These are phyloP conservation scores for Elasticomyces elasticus DNA, from an alignment of 495 filamentous ascomycete species.

Conservation along the genomic window DNA sequence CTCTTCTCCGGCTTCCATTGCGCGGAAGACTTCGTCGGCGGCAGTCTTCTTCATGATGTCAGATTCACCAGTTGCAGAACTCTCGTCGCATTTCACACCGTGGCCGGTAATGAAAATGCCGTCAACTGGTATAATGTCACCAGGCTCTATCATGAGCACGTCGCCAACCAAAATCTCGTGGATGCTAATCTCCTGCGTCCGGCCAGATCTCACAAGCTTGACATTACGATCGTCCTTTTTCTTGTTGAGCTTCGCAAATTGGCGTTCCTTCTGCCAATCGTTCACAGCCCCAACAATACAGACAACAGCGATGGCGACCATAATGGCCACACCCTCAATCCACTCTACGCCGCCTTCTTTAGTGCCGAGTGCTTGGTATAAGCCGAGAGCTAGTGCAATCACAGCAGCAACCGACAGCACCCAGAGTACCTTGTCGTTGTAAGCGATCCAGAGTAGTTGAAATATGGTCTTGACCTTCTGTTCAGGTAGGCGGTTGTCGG, in stretches of 20 bases:
- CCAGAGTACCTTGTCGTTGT: conserved; percentile 75
- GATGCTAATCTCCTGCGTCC: conserved; percentile 64
- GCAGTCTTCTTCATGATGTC: conserved; percentile 56
- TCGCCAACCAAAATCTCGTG: conserved; percentile 78
- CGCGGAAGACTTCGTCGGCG: conserved; percentile 66
- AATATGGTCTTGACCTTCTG: conserved; percentile 63
- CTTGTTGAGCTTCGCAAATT: conserved; percentile 39
- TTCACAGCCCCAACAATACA: conserved; percentile 37
- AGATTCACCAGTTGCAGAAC: conserved; percentile 61
- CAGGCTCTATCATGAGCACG: conserved; percentile 73
- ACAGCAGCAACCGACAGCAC: conserved; percentile 67
- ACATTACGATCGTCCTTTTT: conserved; percentile 48
- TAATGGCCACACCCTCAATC: conserved; percentile 41
- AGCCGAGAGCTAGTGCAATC: conserved; percentile 74
- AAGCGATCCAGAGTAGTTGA: conserved; percentile 69
- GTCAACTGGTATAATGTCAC: conserved; percentile 57
- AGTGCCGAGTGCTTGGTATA: conserved; percentile 50
- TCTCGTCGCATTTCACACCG: conserved; percentile 57
- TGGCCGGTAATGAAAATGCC: conserved; percentile 35
- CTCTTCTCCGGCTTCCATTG: conserved; percentile 64
- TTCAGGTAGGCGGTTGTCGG: conserved; percentile 59
- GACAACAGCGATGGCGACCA: conserved; percentile 38
- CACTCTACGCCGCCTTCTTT: conserved; percentile 34
- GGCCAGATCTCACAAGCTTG: conserved; percentile 68
- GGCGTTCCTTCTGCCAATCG: conserved; percentile 39